Base-by-base conservation (phyloP, 2,329 filamentous ascomycete genomes). In the Aaosphaeria arxii region DNA sequence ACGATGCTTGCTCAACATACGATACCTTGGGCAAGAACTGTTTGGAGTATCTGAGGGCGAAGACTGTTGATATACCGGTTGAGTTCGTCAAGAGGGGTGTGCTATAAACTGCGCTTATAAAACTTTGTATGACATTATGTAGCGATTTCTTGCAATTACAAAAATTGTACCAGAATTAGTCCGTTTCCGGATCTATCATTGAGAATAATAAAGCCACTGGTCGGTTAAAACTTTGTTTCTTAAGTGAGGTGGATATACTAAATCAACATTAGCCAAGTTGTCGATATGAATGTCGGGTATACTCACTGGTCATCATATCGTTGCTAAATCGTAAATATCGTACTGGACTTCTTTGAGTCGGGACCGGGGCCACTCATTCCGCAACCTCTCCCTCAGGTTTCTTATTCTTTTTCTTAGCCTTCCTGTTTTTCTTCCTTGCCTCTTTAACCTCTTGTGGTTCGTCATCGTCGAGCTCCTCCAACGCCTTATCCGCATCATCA, bases 21-120 rank as follows among this genome's bases (percentile, higher is more conserved):
- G 76, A 78, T 55, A 73, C 70, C 1, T 56, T 78, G 11, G 76
- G 74, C 0, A 78, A 78, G 66, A 74, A 74, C 24, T 63, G 70
- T 36, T 69, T 63, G 11, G 75, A 78, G 64, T 77, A 75, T 53
- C 42, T 78, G 44, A 58, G 74, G 42, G 70, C 70, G 24, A 74
- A 72, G 52, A 66, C 64, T n/a, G 72, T 78, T 0, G 73, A 77
- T 48, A 58, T 77, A 3, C 75, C 74, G 4, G 67, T 67, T 29
- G 54, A 59, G 40, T 78, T 77, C 58, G 56, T 77, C 28, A 62
- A 74, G 39, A 63, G 74, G 45, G 74, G 74, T 1, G 56, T 56
- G 6, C 48, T 62, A 43, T 62, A 54, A 44, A 36, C 17, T 24
- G 17, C 17, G 17, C 17, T 24, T 24, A 24, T 24, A 3, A 24